A percentile compares a stretch with the other conserved stretches of the same genome.
Conservation (phyloP, 345 rosid species). For the Gossypium herbaceum region DNA sequence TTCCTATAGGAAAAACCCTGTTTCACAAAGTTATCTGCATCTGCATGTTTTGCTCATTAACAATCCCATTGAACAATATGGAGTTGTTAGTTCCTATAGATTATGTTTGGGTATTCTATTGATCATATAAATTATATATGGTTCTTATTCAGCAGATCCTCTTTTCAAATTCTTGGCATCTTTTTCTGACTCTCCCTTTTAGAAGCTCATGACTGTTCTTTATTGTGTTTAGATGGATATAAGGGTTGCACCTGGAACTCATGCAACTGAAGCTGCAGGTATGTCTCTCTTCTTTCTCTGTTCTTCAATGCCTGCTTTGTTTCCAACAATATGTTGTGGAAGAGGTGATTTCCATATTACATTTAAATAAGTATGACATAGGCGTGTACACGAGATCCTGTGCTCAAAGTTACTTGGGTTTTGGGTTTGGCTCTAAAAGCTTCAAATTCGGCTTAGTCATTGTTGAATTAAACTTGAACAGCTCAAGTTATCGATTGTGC, state of each 20-base stretch:
- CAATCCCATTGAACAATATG: neutral
- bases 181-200: neutral
- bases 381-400: neutral
- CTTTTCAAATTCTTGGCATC: neutral
- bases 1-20: neutral
- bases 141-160: neutral
- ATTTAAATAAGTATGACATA: neutral
- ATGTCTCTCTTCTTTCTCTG: neutral
- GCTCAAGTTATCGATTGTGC: neutral
- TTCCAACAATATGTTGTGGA: neutral
- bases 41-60: neutral
- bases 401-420: neutral
- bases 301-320: neutral
- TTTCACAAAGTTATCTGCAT: neutral
- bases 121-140: neutral
- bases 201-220: conserved; percentile 2
- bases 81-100: neutral
- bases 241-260: conserved; percentile 90
- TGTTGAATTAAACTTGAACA: neutral
- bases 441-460: neutral
- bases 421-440: neutral
- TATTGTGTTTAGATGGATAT: conserved; percentile 65
- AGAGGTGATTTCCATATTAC: neutral
- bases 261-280: conserved; percentile 94
- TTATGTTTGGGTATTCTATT: neutral